Evolutionary conservation across 2,329 filamentous ascomycete genomes (phyloP).

Genomic region (Geosmithia flava): DNA sequence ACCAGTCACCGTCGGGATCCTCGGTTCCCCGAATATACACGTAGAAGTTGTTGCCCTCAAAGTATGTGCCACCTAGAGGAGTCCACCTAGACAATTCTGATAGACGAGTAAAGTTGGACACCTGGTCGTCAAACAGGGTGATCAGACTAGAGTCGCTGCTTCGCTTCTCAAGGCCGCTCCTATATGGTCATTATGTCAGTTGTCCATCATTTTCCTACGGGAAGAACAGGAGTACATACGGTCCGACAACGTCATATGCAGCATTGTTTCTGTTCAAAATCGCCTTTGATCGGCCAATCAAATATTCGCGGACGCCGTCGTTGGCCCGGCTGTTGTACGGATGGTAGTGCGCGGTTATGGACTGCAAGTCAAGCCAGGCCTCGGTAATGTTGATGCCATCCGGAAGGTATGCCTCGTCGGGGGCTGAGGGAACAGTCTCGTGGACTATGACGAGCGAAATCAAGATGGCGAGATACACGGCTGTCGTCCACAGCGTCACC

Average conservation of each 20-base stretch:
- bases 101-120: slow-evolving; percentile 65
- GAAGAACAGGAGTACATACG: not conserved
- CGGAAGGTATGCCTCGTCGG: slow-evolving; percentile 31
- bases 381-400: slow-evolving; percentile 63
- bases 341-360: slow-evolving; percentile 64
- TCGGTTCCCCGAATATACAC: slow-evolving; percentile 79
- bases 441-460: slow-evolving; percentile 63
- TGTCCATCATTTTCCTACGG: slow-evolving; percentile 4
- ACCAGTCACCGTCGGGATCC: slow-evolving; percentile 64
- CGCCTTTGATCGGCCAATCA: slow-evolving; percentile 56
- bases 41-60: slow-evolving; percentile 85
- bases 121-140: slow-evolving; percentile 62
- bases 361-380: slow-evolving; percentile 75
- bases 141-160: not conserved
- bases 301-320: slow-evolving; percentile 65
- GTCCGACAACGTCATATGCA: slow-evolving; percentile 16
- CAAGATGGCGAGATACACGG: slow-evolving; percentile 67
- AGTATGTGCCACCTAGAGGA: slow-evolving; percentile 51
- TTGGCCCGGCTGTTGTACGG: slow-evolving; percentile 83
- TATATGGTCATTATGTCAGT: not conserved
- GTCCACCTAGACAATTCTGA: slow-evolving; percentile 6
- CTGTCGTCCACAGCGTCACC: slow-evolving; percentile 67
- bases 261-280: slow-evolving; percentile 55
- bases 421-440: slow-evolving; percentile 59
- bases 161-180: not conserved